phyloP scores from a whole-genome alignment of 2,329 filamentous ascomycete genomes.

The Aspergillus costaricaensis region DNA sequence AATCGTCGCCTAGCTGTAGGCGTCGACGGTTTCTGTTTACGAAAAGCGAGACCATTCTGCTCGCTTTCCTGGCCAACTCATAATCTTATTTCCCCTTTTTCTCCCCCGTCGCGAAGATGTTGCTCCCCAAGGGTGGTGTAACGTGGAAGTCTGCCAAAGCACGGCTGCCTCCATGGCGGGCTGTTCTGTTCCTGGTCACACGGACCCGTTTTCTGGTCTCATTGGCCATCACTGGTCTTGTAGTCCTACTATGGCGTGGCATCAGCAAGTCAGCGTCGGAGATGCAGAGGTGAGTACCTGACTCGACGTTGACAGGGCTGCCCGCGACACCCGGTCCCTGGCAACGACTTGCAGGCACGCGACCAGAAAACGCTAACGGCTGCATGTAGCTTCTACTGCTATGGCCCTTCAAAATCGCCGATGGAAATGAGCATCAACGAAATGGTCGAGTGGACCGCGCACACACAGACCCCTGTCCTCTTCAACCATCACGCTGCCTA shows the following conservation, averaged over 20 bases:
- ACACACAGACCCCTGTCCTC: slow-evolving; percentile 87
- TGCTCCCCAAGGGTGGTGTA: slow-evolving; percentile 85
- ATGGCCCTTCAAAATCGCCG: slow-evolving; percentile 90
- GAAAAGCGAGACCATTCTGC: background rate
- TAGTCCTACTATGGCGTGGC: slow-evolving; percentile 85
- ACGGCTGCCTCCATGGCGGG: slow-evolving; percentile 74
- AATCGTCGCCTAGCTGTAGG: slow-evolving; percentile 17
- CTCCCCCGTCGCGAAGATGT: slow-evolving; percentile 59
- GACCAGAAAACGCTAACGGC: slow-evolving; percentile 18
- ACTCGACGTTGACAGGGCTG: background rate
- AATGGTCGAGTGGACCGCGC: slow-evolving; percentile 82
- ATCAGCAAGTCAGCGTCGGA: slow-evolving; percentile 78
- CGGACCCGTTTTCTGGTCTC: slow-evolving; percentile 76
- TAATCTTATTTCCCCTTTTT: background rate
- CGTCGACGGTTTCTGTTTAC: slow-evolving; percentile 6
- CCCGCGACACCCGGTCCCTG: slow-evolving; percentile 4
- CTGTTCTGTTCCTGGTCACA: slow-evolving; percentile 69
- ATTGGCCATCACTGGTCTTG: slow-evolving; percentile 67
- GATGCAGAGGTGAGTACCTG: slow-evolving; percentile 76
- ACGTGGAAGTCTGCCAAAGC: slow-evolving; percentile 90
- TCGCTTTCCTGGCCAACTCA: background rate
- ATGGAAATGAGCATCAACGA: slow-evolving; percentile 95
- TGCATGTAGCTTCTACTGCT: slow-evolving; percentile 83
- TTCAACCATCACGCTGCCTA: slow-evolving; percentile 94
- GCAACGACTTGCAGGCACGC: background rate